phyloP scores from a whole-genome alignment of 108 stramenopile genomes.

The Pseudonitzschia pungens region DNA sequence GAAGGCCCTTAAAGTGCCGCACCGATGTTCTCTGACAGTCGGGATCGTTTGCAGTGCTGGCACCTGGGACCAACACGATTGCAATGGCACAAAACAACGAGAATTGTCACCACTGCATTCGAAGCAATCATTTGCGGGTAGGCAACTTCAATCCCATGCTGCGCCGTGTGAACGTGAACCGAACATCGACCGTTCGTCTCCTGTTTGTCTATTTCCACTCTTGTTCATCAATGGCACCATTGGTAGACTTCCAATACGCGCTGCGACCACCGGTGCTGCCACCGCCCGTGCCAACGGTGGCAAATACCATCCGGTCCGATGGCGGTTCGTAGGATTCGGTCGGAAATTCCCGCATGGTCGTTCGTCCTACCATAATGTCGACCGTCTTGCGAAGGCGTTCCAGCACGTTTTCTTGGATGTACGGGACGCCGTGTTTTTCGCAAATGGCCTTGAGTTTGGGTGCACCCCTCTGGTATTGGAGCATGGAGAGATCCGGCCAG shows the following conservation, averaged over 20 bases:
- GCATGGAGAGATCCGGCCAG: conserved; percentile 86
- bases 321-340: conserved; percentile 52
- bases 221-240: conserved; percentile 49
- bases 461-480: conserved; percentile 79
- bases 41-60: no score
- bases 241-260: conserved; percentile 51
- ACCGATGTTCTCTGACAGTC: no score
- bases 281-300: no score
- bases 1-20: no score
- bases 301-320: conserved; percentile 23
- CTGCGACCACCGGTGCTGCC: no score
- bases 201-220: neutral
- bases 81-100: no score
- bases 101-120: no score
- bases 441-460: conserved; percentile 78
- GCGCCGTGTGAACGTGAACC: no score
- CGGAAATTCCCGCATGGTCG: conserved; percentile 85
- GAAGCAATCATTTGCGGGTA: no score
- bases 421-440: conserved; percentile 85
- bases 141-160: no score
- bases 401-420: conserved; percentile 84
- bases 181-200: neutral
- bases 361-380: conserved; percentile 84
- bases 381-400: conserved; percentile 75
- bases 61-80: no score